Percentiles rank a stretch among this genome's conserved stretches.
Evolutionary conservation across 495 filamentous ascomycete species (phyloP).

Genomic region (Haplographium delicatum): DNA sequence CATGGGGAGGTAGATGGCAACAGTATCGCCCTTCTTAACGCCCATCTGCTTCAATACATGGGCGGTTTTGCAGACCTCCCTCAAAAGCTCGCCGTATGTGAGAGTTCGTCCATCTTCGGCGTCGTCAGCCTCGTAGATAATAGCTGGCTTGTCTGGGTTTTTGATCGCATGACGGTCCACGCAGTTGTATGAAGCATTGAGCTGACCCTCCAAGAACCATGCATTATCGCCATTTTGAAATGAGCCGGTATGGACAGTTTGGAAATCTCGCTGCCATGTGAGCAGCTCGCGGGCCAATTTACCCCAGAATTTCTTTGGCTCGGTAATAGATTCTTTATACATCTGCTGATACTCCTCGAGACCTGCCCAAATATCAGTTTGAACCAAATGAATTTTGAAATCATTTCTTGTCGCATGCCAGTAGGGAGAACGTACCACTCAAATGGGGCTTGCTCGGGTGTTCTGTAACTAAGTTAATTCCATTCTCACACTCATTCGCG

Average conservation of each 20-base stretch:
- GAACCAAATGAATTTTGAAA: neutral
- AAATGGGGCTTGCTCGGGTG: slow-evolving; percentile 56
- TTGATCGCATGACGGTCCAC: slow-evolving; percentile 94
- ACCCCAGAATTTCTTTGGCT: slow-evolving; percentile 90
- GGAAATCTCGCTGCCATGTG: slow-evolving; percentile 84
- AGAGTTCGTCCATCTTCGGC: slow-evolving; percentile 79
- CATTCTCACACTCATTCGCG: slow-evolving; percentile 28
- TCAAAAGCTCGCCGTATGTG: slow-evolving; percentile 89
- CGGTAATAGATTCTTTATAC: slow-evolving; percentile 93
- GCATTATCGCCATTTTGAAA: slow-evolving; percentile 78
- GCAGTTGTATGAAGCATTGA: slow-evolving; percentile 97
- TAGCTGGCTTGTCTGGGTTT: slow-evolving; percentile 85
- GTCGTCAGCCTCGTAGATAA: slow-evolving; percentile 99
- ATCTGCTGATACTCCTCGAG: slow-evolving; percentile 86
- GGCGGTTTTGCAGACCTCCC: slow-evolving; percentile 82
- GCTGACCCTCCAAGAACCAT: slow-evolving; percentile 90
- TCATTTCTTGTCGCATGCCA: no score
- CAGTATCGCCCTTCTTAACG: slow-evolving; percentile 95
- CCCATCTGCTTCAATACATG: slow-evolving; percentile 89
- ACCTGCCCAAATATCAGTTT: slow-evolving; percentile 23
- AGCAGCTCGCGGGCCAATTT: slow-evolving; percentile 81
- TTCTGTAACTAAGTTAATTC: slow-evolving; percentile 33
- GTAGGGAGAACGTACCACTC: slow-evolving; percentile 37
- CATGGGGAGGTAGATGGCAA: slow-evolving; percentile 98
- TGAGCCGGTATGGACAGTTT: slow-evolving; percentile 79